These are phyloP conservation scores for Telopea speciosissima DNA, from an alignment of 177 flowering plant genomes.

Conservation along the genomic window DNA sequence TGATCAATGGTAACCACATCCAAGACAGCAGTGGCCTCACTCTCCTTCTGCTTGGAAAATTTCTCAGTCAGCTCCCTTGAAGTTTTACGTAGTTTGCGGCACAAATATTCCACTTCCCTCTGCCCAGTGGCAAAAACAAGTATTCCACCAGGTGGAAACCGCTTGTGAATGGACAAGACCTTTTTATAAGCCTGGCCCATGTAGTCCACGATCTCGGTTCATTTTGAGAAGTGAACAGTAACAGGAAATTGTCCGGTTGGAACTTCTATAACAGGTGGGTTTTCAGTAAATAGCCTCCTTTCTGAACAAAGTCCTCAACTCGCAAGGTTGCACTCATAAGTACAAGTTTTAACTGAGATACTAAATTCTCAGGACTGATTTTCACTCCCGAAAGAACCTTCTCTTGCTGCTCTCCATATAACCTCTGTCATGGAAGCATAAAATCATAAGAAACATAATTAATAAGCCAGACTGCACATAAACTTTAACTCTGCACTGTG, in stretches of 20 bases:
- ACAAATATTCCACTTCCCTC: conserved; percentile 85
- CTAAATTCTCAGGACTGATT: conserved; percentile 35
- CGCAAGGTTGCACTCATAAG: conserved; percentile 98
- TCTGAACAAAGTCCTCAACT: conserved; percentile 81
- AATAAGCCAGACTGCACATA: neutral
- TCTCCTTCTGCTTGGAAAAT: conserved; percentile 15
- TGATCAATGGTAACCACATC: conserved; percentile 24
- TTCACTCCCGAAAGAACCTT: conserved; percentile 40
- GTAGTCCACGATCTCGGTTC: conserved; percentile 81
- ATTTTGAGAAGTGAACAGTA: conserved; percentile 67
- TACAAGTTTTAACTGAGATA: conserved; percentile 68
- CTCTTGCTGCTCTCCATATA: conserved; percentile 51
- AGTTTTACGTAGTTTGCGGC: conserved; percentile 64
- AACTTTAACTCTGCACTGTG: neutral
- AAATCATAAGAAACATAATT: neutral
- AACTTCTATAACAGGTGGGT: conserved; percentile 86
- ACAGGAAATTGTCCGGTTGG: conserved; percentile 88
- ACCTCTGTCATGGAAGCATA: conserved; percentile 36
- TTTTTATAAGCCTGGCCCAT: conserved; percentile 88
- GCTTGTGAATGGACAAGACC: conserved; percentile 79
- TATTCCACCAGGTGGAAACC: conserved; percentile 87
- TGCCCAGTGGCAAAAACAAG: conserved; percentile 98
- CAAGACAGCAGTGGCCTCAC: conserved; percentile 18
- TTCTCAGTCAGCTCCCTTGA: conserved; percentile 39
- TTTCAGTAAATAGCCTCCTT: conserved; percentile 48